Percentiles rank a stretch among this genome's conserved stretches.
These are phyloP conservation scores for Lentinula aciculospora DNA, from an alignment of 768 basidiomycete species.

Conservation along the genomic window DNA sequence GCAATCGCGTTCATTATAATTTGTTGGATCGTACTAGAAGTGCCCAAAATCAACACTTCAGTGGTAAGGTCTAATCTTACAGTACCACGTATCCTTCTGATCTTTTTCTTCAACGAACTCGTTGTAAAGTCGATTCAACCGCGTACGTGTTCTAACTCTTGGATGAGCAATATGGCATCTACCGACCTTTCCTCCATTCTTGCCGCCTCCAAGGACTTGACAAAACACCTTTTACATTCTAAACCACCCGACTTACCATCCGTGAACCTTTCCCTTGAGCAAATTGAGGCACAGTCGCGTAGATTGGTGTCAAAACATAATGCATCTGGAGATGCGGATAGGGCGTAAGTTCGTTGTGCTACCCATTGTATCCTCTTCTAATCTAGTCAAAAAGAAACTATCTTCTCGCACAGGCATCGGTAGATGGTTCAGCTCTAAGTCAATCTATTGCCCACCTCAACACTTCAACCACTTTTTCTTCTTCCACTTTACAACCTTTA, in stretches of 20 bases:
- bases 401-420: constrained; percentile 87
- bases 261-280: constrained; percentile 86
- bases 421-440: constrained; percentile 86
- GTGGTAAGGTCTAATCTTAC: no score
- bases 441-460: constrained; percentile 81
- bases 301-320: constrained; percentile 72
- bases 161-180: constrained; percentile 23
- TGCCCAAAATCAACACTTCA: no score
- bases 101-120: no score
- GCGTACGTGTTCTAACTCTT: no score
- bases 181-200: constrained; percentile 63
- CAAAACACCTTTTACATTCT: constrained; percentile 57
- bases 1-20: no score
- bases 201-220: constrained; percentile 66
- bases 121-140: not conserved
- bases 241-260: constrained; percentile 74
- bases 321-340: constrained; percentile 58
- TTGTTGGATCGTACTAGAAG: no score
- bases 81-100: no score
- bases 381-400: constrained; percentile 56
- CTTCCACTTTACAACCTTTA: constrained; percentile 86
- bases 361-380: constrained; percentile 6
- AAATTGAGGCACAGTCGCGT: constrained; percentile 91
- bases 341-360: constrained; percentile 53
- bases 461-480: constrained; percentile 78